Percentiles rank a stretch among this genome's conserved stretches.
These are phyloP conservation scores for Mediolabrus comicus DNA, from an alignment of 108 stramenopile genomes.

Conservation along the genomic window DNA sequence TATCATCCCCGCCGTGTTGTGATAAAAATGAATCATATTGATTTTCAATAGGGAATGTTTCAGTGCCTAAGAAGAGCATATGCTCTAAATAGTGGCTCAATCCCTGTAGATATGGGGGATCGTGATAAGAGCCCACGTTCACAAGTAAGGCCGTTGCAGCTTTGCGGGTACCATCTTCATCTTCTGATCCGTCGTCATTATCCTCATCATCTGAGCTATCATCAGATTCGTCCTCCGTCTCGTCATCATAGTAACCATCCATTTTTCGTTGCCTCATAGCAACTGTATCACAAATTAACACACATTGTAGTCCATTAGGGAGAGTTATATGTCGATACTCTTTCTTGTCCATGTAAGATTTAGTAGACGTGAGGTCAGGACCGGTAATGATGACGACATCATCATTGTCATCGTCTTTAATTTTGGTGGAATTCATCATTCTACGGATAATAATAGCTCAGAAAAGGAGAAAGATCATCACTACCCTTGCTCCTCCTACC, in stretches of 20 bases:
- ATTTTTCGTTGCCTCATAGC: constrained; percentile 71
- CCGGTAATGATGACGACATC: constrained; percentile 2
- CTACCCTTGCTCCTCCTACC: too few species aligned
- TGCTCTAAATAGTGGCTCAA: constrained; percentile 94
- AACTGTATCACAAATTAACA: constrained; percentile 76
- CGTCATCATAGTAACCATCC: constrained; percentile 47
- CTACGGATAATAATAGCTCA: too few species aligned
- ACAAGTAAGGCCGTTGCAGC: constrained; percentile 94
- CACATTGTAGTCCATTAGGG: constrained; percentile 76
- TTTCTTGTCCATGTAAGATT: constrained; percentile 67
- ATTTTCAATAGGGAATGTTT: constrained; percentile 91
- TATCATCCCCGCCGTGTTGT: constrained; percentile 90
- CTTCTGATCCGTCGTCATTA: constrained; percentile 41
- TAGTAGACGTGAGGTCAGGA: constrained; percentile 42
- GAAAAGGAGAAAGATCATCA: too few species aligned
- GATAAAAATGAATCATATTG: constrained; percentile 80
- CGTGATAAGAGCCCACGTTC: constrained; percentile 87
- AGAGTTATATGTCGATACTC: constrained; percentile 81
- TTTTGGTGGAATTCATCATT: not conserved
- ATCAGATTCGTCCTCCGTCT: constrained; percentile 25
- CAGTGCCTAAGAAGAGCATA: constrained; percentile 95
- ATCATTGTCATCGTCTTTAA: not conserved
- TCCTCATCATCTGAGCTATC: constrained; percentile 39
- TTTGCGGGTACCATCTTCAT: constrained; percentile 57
- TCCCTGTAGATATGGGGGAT: constrained; percentile 89